Base-by-base conservation (phyloP, 225 moss, liverwort and hornwort species). In the Physcomitrium patens region DNA sequence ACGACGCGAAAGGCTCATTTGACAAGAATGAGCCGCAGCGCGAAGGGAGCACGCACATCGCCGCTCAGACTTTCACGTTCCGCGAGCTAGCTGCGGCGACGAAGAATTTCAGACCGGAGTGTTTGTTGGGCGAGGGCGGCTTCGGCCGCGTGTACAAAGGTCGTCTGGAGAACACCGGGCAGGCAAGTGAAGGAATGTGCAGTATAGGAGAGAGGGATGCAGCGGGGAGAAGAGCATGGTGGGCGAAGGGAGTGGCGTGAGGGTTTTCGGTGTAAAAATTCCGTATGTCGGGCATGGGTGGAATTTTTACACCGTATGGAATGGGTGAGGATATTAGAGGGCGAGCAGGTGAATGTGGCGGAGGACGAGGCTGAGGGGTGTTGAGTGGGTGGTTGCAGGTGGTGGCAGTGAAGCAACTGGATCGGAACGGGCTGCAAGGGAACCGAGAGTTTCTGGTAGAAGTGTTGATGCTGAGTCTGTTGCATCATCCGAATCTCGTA, bases 401-500 rank as follows among this genome's bases (percentile, higher is more conserved):
- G 31, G 91, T 91, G 58, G 91, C 91, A 20, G 91, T 91, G 74
- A 91, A 91, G 60, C 91, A 91, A 78, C 77, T 91, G 67, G 91
- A 91, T 79, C 88, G 91, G 42, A 91, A 91, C 75, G 91, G 91
- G 26, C 81, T 91, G 70, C 91, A 91, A 66, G 91, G 91, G 31
- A 91, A 91, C 56, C 80, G 91, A 52, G 91, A 91, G 82, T 91
- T 91, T 60, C 74, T 91, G 45, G 91, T 89, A 11, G 91, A 91
- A 85, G 91, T 91, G 60, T 22, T 91, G 82, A 91, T 91, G 91
- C 81, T 91, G 69, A 91, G 86, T 69, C 84, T 91, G 22, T 82
- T 91, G 70, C 91, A 91, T 69, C 91, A 91, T 56, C 88, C 91
- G 23, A 91, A 91, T 79, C 86, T 91, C 22, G 89, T 91, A n/a